These are phyloP conservation scores for Fomitiporia mediterranea DNA, from an alignment of 1,284 basidiomycete species.

Conservation along the genomic window DNA sequence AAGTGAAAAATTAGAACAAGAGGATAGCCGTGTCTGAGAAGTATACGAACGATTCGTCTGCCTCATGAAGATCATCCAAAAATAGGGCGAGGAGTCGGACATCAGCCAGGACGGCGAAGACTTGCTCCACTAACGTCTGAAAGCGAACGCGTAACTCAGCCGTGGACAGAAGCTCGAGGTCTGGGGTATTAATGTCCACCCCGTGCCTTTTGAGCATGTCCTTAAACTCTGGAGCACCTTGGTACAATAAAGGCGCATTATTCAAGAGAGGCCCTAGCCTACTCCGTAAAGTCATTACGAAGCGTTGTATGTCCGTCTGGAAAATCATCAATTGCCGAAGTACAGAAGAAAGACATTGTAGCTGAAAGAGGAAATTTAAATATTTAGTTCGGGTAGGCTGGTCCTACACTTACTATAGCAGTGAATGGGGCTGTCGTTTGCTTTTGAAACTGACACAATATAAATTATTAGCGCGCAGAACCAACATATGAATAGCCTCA, in stretches of 20 bases:
- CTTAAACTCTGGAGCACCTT: slow-evolving; percentile 61
- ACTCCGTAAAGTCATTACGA: slow-evolving; percentile 51
- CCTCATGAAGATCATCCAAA: slow-evolving; percentile 68
- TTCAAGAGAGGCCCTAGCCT: slow-evolving; percentile 62
- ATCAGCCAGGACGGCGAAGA: slow-evolving; percentile 62
- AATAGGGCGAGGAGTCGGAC: slow-evolving; percentile 63
- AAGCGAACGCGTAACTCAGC: slow-evolving; percentile 61
- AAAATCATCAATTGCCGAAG: slow-evolving; percentile 69
- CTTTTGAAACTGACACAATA: slow-evolving; percentile 41
- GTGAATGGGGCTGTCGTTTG: slow-evolving; percentile 61
- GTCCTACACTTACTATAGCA: slow-evolving; percentile 44
- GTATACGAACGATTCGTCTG: slow-evolving; percentile 54
- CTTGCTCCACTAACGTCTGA: slow-evolving; percentile 61
- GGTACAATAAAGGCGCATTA: slow-evolving; percentile 62
- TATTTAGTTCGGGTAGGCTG: background rate
- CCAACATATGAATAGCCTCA: background rate
- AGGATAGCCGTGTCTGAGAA: background rate
- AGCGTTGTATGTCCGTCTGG: slow-evolving; percentile 62
- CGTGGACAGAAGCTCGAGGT: slow-evolving; percentile 47
- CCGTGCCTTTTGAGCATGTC: slow-evolving; percentile 55
- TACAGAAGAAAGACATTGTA: slow-evolving; percentile 62
- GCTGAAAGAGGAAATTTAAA: slow-evolving; percentile 31
- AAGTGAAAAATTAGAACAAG: background rate
- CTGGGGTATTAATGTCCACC: slow-evolving; percentile 45
- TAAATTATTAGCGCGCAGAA: background rate